phyloP scores from a whole-genome alignment of 305 asterid species.

The Fraxinus ornus region DNA sequence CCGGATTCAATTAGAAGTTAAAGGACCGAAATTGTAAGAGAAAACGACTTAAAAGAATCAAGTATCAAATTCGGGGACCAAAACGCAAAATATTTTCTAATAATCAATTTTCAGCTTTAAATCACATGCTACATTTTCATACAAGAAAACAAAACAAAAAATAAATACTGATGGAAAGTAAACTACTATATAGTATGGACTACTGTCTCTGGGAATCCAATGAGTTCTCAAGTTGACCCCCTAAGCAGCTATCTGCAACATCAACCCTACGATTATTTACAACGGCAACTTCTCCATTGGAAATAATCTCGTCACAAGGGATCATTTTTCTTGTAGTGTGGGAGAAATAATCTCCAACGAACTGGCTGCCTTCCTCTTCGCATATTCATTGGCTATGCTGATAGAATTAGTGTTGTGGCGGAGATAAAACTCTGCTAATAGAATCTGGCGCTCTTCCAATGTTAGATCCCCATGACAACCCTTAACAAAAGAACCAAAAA shows the following conservation, averaged over 20 bases:
- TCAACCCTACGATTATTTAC: neutral
- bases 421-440: constrained; percentile 83
- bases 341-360: constrained; percentile 8
- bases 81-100: no score
- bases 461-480: constrained; percentile 91
- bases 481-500: constrained; percentile 30
- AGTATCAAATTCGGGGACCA: no score
- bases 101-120: neutral
- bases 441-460: constrained; percentile 57
- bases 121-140: neutral
- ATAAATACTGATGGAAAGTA: neutral
- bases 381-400: constrained; percentile 62
- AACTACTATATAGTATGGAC: neutral
- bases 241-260: neutral
- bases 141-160: neutral
- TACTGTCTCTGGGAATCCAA: neutral
- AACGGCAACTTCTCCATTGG: neutral
- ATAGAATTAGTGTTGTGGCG: constrained; percentile 70
- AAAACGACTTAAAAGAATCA: no score
- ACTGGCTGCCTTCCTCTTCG: constrained; percentile 46
- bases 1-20: no score
- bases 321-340: neutral
- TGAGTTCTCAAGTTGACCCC: neutral
- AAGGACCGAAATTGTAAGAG: no score
- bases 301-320: neutral